Evolutionary conservation across 176 grass and related monocot genomes (phyloP), one percentile per base, ranked within the genome.

Genomic region (Musa troglodytarum): DNA sequence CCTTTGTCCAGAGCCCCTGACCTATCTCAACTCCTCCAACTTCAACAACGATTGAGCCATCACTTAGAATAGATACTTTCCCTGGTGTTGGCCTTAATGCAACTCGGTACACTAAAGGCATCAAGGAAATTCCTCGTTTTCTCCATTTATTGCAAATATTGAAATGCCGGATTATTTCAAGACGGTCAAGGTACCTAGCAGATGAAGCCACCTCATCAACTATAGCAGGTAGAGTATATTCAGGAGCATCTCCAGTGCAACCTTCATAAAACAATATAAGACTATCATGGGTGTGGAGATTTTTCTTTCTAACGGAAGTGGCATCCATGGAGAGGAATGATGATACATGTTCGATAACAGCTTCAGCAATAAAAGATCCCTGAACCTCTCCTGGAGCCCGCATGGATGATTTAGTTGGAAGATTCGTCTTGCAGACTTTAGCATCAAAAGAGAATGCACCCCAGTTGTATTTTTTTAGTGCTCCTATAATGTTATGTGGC

Each of bases 401-500:
- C 87, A 96, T 69, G 4, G 81, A 43, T 11, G 93, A 86, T 80
- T 92, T 96, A 0, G 87, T 88, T 14, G 89, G 61, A 23, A 79
- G 63, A 78, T 96, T 96, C 14, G 93, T 96, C 78, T 92, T 92
- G 81, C 93, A 96, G 17, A 92, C 0, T 54, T 90, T 96, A 61
- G 74, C 2, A 63, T 96, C 87, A 17, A 88, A 90, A 11, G 89
- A 63, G 50, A 96, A 81, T 49, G 77, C 73, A 10, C 85, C 89
- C 89, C 89, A 96, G 71, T 96, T 90, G 79, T 96, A 96, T 79
- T 92, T 92, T 54, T 83, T 96, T 52, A 96, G 72, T 53, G 83
- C 12, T 54, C 73, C 83, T 49, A 90, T 53, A 9, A 88, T 81
- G 71, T 29, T 2, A 12, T 0, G 0, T 20, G 88, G 86, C 1